phyloP scores from a whole-genome alignment of 805 yeast species.

The Candida pseudoglaebosa region DNA sequence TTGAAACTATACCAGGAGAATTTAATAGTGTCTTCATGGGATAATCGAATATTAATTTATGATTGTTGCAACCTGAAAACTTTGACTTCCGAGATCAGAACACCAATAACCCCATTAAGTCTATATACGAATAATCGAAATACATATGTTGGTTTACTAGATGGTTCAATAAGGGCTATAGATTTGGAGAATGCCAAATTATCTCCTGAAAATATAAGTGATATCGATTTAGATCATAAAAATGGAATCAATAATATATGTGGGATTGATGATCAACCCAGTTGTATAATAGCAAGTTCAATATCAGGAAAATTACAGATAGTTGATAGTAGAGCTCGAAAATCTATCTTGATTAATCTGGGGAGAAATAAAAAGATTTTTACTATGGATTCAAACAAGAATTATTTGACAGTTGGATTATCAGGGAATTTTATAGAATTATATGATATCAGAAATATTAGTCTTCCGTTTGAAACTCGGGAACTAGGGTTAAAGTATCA shows the following conservation, averaged over 20 bases:
- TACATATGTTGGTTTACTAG: conserved; percentile 48
- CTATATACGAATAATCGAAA: conserved; percentile 12
- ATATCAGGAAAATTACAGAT: conserved; percentile 56
- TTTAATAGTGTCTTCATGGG: conserved; percentile 57
- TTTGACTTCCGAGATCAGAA: conserved; percentile 1
- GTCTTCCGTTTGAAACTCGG: conserved; percentile 44
- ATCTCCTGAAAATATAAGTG: conserved; percentile 7
- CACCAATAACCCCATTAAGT: conserved; percentile 2
- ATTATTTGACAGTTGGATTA: conserved; percentile 49
- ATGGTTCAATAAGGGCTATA: conserved; percentile 49
- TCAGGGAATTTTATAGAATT: conserved; percentile 51
- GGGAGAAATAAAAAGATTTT: conserved; percentile 42
- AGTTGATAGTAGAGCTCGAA: conserved; percentile 36
- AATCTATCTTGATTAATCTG: conserved; percentile 7
- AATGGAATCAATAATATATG: conserved; percentile 35
- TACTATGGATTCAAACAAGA: conserved; percentile 53
- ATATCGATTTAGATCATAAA: conserved; percentile 13
- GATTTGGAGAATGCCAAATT: conserved; percentile 44
- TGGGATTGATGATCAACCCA: conserved; percentile 19
- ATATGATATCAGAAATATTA: conserved; percentile 50
- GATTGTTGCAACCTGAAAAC: conserved; percentile 16
- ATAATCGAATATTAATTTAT: conserved; percentile 44
- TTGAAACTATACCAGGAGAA: conserved; percentile 29
- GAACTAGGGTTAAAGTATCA: conserved; percentile 68
- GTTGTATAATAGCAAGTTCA: conserved; percentile 49